Evolutionary conservation across 2,329 filamentous ascomycete species (phyloP).

Genomic region (Pezicula carpinea): DNA sequence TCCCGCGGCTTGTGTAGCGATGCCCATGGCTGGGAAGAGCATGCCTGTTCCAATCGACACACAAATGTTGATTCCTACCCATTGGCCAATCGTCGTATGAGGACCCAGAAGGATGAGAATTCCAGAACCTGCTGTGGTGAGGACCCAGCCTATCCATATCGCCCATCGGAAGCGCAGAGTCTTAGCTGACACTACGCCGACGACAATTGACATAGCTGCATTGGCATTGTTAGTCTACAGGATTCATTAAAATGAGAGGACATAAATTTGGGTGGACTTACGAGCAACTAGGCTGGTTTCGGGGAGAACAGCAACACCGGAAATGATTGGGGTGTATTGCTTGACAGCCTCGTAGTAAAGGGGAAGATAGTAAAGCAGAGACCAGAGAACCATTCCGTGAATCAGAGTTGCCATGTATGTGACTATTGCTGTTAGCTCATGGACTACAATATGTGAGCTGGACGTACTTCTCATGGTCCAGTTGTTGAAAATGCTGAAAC

Average conservation of each 20-base stretch:
- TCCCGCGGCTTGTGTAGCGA: constrained; percentile 59
- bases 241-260: constrained; percentile 47
- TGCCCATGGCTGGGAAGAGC: constrained; percentile 58
- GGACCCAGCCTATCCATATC: constrained; percentile 53
- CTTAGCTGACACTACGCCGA: constrained; percentile 48
- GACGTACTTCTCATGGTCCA: constrained; percentile 33
- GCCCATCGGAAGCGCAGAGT: constrained; percentile 54
- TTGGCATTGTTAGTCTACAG: constrained; percentile 51
- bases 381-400: constrained; percentile 53
- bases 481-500: constrained; percentile 38
- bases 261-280: constrained; percentile 38
- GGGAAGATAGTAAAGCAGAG: constrained; percentile 50
- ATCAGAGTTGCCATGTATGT: constrained; percentile 49
- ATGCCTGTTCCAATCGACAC: constrained; percentile 59
- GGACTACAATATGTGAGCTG: constrained; percentile 31
- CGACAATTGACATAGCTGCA: constrained; percentile 51
- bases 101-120: constrained; percentile 44
- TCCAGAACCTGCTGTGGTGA: constrained; percentile 55
- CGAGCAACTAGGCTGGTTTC: constrained; percentile 58
- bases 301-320: constrained; percentile 53
- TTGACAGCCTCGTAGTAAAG: constrained; percentile 48
- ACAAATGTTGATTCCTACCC: constrained; percentile 58
- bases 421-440: constrained; percentile 30
- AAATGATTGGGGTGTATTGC: constrained; percentile 46
- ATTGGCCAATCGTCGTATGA: constrained; percentile 45